Evolutionary conservation across 768 basidiomycete genomes (phyloP).

Genomic region (Hypholoma fasciculare): DNA sequence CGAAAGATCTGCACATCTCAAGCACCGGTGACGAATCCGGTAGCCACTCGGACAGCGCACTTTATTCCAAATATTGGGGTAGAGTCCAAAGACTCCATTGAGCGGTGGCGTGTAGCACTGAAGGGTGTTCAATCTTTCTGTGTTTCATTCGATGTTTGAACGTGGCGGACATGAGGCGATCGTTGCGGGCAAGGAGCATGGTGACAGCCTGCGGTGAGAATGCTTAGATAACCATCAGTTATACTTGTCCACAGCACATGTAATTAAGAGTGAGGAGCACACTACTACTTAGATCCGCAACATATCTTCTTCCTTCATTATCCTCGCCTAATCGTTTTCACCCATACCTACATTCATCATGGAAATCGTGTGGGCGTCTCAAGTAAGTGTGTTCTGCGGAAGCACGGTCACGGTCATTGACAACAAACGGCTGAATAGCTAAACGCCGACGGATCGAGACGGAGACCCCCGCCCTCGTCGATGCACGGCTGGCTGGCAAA

Average conservation of each 20-base stretch:
- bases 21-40: too few species aligned
- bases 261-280: slow-evolving; percentile 9
- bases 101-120: too few species aligned
- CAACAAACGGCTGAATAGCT: slow-evolving; percentile 27
- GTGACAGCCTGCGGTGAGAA: slow-evolving; percentile 20
- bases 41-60: too few species aligned
- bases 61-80: too few species aligned
- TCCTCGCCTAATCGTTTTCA: slow-evolving; percentile 7
- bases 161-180: slow-evolving; percentile 2
- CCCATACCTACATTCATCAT: slow-evolving; percentile 24
- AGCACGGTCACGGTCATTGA: not conserved
- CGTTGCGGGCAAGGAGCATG: not conserved
- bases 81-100: too few species aligned
- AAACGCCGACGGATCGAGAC: slow-evolving; percentile 42
- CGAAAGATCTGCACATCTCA: not conserved
- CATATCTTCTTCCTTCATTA: slow-evolving; percentile 11
- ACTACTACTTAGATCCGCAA: slow-evolving; percentile 15
- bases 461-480: slow-evolving; percentile 51
- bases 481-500: slow-evolving; percentile 83
- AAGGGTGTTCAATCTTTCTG: too few species aligned
- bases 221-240: slow-evolving; percentile 16
- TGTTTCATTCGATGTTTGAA: too few species aligned
- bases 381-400: slow-evolving; percentile 24
- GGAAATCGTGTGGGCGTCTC: slow-evolving; percentile 56
- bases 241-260: slow-evolving; percentile 2